Conservation (phyloP, 495 filamentous ascomycete species). For the Immersiella caudata region DNA sequence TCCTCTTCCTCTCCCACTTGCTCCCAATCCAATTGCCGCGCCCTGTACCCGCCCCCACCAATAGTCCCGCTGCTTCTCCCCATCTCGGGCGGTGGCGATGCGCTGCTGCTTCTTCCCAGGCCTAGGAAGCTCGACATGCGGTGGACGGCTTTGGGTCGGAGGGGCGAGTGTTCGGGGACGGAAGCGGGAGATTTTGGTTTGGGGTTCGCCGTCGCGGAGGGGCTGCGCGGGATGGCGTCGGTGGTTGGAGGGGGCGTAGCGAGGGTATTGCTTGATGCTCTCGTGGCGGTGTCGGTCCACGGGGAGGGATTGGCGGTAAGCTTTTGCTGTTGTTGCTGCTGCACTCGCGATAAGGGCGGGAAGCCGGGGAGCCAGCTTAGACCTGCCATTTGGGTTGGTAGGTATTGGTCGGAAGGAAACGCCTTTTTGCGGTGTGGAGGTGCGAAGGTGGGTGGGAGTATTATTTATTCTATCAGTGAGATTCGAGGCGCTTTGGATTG, state of each 20-base stretch:
- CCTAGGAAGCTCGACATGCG: constrained; percentile 7
- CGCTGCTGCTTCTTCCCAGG: not conserved
- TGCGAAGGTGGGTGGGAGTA: not conserved
- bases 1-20: not conserved
- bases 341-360: not conserved
- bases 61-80: no score
- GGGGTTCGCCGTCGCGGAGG: not conserved
- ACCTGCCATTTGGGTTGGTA: not conserved
- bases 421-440: not conserved
- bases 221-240: not conserved
- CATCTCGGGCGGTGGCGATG: not conserved
- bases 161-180: not conserved
- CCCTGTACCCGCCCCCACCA: not conserved
- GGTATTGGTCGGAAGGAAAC: not conserved
- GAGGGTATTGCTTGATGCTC: not conserved
- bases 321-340: not conserved
- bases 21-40: not conserved
- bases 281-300: not conserved
- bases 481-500: no score
- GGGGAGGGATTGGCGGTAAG: not conserved
- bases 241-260: not conserved
- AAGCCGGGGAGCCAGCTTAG: constrained; percentile 18
- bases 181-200: not conserved
- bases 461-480: no score
- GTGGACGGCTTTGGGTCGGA: not conserved